Evolutionary conservation across 2,329 filamentous ascomycete species (phyloP), one percentile per base, ranked within the genome.

Genomic region (Phialophora macrospora): DNA sequence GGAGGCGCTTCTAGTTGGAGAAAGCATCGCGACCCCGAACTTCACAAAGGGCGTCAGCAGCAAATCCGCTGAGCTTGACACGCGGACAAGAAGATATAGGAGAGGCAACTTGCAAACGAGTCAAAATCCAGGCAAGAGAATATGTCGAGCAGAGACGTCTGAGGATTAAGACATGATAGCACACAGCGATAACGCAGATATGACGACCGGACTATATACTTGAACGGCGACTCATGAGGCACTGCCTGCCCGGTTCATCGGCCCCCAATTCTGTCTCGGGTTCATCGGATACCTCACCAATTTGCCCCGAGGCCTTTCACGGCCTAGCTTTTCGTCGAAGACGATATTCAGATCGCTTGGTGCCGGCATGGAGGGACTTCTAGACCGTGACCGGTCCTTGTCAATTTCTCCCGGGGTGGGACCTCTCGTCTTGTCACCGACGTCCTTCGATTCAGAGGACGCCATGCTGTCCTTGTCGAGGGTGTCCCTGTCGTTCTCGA

Each of bases 211-310:
- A 7, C 17, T 44, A 44, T 17, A 44, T 44, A 44, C 38, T 4
- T 44, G 14, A n/a, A 20, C 17, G 38, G 38, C 17, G 38, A 17
- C 38, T 44, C 38, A 44, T 44, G 17, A 44, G 8, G 38, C 17
- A 44, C 38, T 44, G 38, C 69, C 68, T 38, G 81, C 81, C 44
- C 79, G 77, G 65, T 75, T 80, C 87, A 96, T 87, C 0, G 95
- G 95, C 0, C 95, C 95, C 95, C 95, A 99, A 76, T 98, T 95
- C 74, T 92, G 89, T 66, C 90, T 83, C 54, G 95, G 95, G 75
- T 98, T 98, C 67, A 89, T 80, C 80, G 97, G 95, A 77, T 97
- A 99, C 68, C 94, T 84, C 61, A 96, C 88, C 54, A 96, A 83
- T 70, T 88, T 90, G 75, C 86, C 89, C 56, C 81, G 84, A 60